Base-by-base conservation (phyloP, 23 red algal genomes). In the Gracilaria domingensis region DNA sequence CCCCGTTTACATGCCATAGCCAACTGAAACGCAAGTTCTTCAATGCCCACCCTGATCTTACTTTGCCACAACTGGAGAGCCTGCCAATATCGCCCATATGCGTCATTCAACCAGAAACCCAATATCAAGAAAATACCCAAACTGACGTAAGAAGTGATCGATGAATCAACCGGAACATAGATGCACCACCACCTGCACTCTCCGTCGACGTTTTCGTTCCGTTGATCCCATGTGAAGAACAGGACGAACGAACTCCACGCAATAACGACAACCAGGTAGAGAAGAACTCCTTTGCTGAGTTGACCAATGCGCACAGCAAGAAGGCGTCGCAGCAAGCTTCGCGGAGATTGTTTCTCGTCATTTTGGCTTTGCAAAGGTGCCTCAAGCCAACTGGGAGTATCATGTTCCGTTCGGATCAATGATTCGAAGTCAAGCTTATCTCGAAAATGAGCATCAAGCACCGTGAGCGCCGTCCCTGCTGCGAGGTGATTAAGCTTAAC, bases 41-140 rank as follows among this genome's bases (percentile, higher is more conserved):
- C 76, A 8, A 81, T 29, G 34, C 60, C 44, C 13, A 35, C 47
- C 44, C 50, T 74, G 24, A 91, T 17, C 42, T 67, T 71, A 26
- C 53, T 73, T 51, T 88, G 67, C 84, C 84, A 88, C 38, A 88
- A 47, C 36, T 88, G 66, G 1, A 88, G 48, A 20, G 66, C 84
- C 24, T 69, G 0, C 66, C 65, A 75, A 18, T 88, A 88, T 5
- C 84, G 37, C 14, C 84, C 67, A 61, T 88, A 88, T 49, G 84
- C 84, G 57, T 75, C 67, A 72, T 77, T 78, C 66, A 88, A 13
- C 84, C 84, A 88, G 56, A 88, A 88, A 9, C 84, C 84, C 18
- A 88, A 69, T 2, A 49, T 64, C 47, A 88, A 7, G 60, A 75
- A 88, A 49, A 88, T 78, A 32, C 84, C 84, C 66, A 88, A 42